Evolutionary conservation across 768 basidiomycete species (phyloP).

Genomic region (Boletus subparvulus): DNA sequence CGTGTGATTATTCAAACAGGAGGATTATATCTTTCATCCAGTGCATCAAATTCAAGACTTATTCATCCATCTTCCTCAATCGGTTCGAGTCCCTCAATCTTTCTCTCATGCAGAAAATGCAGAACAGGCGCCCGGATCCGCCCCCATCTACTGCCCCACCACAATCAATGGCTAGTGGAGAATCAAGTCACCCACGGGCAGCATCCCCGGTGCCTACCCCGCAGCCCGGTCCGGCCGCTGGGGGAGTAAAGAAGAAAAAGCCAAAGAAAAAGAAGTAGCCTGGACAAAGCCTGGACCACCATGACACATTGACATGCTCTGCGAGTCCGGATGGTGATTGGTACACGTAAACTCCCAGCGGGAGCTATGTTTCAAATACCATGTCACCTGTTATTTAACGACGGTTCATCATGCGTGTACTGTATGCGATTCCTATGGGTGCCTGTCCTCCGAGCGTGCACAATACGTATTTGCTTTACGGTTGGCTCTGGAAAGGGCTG

Average conservation of each 20-base stretch:
- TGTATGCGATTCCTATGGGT: not conserved
- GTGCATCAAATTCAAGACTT: constrained; percentile 97
- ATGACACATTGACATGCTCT: constrained; percentile 2
- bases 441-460: not conserved
- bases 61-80: constrained; percentile 92
- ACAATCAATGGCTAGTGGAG: constrained; percentile 20
- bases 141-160: constrained; percentile 20
- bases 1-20: not conserved
- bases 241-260: constrained; percentile 82
- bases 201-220: constrained; percentile 33
- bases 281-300: constrained; percentile 11
- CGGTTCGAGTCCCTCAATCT: constrained; percentile 92
- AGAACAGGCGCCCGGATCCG: constrained; percentile 51
- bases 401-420: not conserved
- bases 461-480: not conserved
- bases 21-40: constrained; percentile 31
- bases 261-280: constrained; percentile 72
- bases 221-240: constrained; percentile 41
- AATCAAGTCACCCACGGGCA: constrained; percentile 31
- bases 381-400: constrained; percentile 5
- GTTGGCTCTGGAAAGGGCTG: constrained; percentile 3
- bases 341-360: constrained; percentile 1
- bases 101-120: constrained; percentile 84
- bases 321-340: constrained; percentile 15
- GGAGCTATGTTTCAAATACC: constrained; percentile 1